Conservation (phyloP, 1,284 basidiomycete genomes). For the Moesziomyces globuligerus region DNA sequence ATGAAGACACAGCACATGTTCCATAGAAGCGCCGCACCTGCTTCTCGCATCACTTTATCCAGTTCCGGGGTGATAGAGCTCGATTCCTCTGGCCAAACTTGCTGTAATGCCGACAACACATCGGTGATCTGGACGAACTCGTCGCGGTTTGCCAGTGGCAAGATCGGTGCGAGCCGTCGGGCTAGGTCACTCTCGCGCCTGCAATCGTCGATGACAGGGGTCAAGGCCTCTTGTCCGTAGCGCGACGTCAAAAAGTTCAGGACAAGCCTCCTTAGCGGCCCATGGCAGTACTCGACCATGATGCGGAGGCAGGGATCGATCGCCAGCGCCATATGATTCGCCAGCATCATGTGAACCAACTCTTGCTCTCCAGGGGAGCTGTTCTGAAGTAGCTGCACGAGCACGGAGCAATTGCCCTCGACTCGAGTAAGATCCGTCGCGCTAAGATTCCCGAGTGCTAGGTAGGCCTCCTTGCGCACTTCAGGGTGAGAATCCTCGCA, state of each 20-base stretch:
- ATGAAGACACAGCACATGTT: slow-evolving; percentile 12
- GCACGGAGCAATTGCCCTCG: slow-evolving; percentile 13
- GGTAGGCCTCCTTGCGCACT: slow-evolving; percentile 15
- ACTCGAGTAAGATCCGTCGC: slow-evolving; percentile 4
- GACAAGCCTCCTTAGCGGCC: not conserved
- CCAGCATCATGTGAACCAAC: slow-evolving; percentile 4
- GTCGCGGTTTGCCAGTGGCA: slow-evolving; percentile 6
- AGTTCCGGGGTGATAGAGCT: not conserved
- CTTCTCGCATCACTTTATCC: slow-evolving; percentile 2
- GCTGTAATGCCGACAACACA: slow-evolving; percentile 14
- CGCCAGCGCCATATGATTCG: slow-evolving; percentile 6
- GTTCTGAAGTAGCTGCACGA: slow-evolving; percentile 22
- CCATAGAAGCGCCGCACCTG: slow-evolving; percentile 16
- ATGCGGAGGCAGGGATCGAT: slow-evolving; percentile 9
- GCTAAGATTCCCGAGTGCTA: slow-evolving; percentile 11
- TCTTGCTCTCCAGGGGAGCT: slow-evolving; percentile 11
- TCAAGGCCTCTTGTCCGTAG: not conserved
- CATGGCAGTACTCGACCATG: slow-evolving; percentile 7
- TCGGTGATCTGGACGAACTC: slow-evolving; percentile 4
- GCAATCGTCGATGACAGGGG: slow-evolving; percentile 5
- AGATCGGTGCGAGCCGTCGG: slow-evolving; percentile 3
- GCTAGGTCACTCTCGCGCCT: slow-evolving; percentile 8
- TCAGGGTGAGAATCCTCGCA: slow-evolving; percentile 7
- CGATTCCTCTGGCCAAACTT: slow-evolving; percentile 15
- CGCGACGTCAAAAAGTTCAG: slow-evolving; percentile 10